phyloP scores from a whole-genome alignment of 768 basidiomycete genomes.

The Terana coerulea region DNA sequence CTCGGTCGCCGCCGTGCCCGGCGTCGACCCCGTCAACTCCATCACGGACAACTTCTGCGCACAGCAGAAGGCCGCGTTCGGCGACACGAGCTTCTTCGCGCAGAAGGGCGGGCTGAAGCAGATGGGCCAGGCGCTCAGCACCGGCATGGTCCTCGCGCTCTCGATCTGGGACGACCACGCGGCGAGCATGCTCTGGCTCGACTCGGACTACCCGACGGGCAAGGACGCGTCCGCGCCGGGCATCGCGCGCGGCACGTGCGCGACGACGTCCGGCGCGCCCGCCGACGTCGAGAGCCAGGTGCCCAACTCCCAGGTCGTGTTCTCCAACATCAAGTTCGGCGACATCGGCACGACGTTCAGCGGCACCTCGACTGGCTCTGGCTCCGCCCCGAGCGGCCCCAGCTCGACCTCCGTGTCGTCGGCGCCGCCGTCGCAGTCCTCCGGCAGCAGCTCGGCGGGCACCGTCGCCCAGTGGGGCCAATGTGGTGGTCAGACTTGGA shows the following conservation, averaged over 20 bases:
- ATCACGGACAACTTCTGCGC: constrained; percentile 45
- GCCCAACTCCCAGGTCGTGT: constrained; percentile 44
- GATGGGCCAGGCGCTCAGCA: constrained; percentile 29
- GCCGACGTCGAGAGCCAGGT: constrained; percentile 37
- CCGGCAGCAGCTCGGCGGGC: background rate
- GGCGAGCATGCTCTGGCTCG: constrained; percentile 57
- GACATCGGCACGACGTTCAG: constrained; percentile 43
- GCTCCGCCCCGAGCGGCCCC: constrained; percentile 2
- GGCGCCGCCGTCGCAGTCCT: background rate
- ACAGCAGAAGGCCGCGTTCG: constrained; percentile 38
- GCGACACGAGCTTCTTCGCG: constrained; percentile 37
- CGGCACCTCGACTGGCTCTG: constrained; percentile 1
- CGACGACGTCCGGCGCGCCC: constrained; percentile 45
- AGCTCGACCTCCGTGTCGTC: background rate
- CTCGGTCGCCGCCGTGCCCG: constrained; percentile 41
- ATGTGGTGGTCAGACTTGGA: constrained; percentile 19
- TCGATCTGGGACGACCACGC: constrained; percentile 50
- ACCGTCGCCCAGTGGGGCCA: constrained; percentile 15
- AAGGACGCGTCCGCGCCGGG: constrained; percentile 33
- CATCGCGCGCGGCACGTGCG: constrained; percentile 47
- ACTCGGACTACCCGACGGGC: constrained; percentile 41
- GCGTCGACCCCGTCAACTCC: constrained; percentile 36
- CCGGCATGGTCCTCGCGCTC: constrained; percentile 38
- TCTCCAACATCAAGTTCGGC: constrained; percentile 54
- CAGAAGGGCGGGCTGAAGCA: constrained; percentile 35